Evolutionary conservation across 371 early-diverging fungal species (phyloP).

Genomic region (Rhizopus microsporus): DNA sequence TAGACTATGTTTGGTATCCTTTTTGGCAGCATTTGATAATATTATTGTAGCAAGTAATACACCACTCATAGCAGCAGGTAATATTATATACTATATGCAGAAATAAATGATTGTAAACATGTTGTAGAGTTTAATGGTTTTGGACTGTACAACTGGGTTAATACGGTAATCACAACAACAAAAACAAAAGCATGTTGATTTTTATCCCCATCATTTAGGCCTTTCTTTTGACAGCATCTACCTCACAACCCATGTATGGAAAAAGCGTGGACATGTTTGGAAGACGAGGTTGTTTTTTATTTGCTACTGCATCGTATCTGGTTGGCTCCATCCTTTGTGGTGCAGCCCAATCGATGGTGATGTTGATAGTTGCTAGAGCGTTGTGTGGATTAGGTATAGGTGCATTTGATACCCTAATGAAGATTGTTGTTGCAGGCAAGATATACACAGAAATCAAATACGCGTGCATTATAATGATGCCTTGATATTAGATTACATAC

Average conservation of each 20-base stretch:
- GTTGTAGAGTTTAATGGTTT: constrained; percentile 39
- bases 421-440: constrained; percentile 74
- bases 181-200: neutral
- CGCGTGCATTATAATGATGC: neutral
- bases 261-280: constrained; percentile 72
- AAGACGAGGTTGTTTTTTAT: constrained; percentile 57
- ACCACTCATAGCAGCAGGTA: constrained; percentile 37
- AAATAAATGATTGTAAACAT: neutral
- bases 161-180: constrained; percentile 27
- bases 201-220: constrained; percentile 19
- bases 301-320: constrained; percentile 62
- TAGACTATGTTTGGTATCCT: constrained; percentile 41
- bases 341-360: constrained; percentile 62
- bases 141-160: constrained; percentile 39
- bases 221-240: constrained; percentile 46
- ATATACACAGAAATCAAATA: no score
- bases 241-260: constrained; percentile 66
- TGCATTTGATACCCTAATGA: constrained; percentile 63
- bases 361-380: constrained; percentile 69
- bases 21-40: constrained; percentile 47
- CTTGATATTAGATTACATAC: constrained; percentile 35
- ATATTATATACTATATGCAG: neutral
- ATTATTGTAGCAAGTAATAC: constrained; percentile 41
- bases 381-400: constrained; percentile 76
- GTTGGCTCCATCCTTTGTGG: constrained; percentile 70